Conservation (phyloP, 2,329 filamentous ascomycete species). For the Macrophomina pseudophaseolina region DNA sequence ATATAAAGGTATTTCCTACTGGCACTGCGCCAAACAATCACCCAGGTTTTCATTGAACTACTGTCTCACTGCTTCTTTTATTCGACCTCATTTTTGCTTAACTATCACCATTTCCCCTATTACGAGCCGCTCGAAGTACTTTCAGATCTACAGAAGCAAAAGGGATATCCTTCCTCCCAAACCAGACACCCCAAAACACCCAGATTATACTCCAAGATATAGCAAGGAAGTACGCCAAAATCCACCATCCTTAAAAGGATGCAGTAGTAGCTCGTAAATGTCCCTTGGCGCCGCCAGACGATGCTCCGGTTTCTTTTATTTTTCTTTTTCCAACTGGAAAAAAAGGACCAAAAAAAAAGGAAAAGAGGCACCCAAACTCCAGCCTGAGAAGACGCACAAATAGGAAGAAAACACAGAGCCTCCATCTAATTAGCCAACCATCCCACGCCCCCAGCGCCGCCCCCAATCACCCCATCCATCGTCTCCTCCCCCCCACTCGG, state of each 20-base stretch:
- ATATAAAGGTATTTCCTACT: too few species aligned
- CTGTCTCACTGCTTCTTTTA: too few species aligned
- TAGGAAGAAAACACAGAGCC: not conserved
- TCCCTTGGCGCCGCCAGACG: too few species aligned
- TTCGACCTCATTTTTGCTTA: too few species aligned
- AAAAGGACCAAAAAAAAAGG: not conserved
- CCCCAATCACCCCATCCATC: not conserved
- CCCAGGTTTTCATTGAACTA: too few species aligned
- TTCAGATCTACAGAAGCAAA: not conserved
- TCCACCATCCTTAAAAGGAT: not conserved
- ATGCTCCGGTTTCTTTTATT: too few species aligned
- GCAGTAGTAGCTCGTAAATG: not conserved
- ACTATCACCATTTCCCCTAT: too few species aligned
- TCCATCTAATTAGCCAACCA: slow-evolving; percentile 4
- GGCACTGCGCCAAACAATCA: too few species aligned
- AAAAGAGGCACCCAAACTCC: not conserved
- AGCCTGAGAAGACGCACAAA: too few species aligned
- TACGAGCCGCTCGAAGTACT: not conserved
- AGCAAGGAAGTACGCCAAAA: not conserved
- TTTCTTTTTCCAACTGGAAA: too few species aligned
- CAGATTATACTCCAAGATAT: too few species aligned
- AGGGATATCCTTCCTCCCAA: not conserved
- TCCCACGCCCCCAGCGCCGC: not conserved
- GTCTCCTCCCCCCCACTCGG: not conserved
- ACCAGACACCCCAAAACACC: not conserved